These are phyloP conservation scores for Toxicodendron radicans DNA, from an alignment of 345 rosid genomes.

Conservation along the genomic window DNA sequence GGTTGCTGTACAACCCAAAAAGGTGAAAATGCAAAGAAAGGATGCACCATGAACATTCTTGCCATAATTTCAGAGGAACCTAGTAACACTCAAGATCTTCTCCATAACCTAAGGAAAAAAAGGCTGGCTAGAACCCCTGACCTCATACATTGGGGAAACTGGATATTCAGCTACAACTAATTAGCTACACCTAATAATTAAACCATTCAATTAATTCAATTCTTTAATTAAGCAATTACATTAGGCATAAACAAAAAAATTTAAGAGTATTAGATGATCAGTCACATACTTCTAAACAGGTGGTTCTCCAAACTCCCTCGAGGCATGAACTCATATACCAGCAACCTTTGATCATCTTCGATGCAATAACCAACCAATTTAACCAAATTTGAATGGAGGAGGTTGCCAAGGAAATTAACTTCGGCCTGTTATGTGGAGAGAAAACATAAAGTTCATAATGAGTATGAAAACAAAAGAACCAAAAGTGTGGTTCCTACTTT, in stretches of 20 bases:
- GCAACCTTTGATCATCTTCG: constrained; percentile 61
- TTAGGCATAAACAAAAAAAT: not conserved
- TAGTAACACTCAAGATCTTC: not conserved
- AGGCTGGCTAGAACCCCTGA: not conserved
- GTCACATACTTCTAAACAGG: constrained; percentile 51
- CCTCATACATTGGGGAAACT: not conserved
- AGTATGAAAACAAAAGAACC: constrained; percentile 3
- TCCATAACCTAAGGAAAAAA: not conserved
- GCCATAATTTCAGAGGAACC: not conserved
- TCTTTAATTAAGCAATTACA: not conserved
- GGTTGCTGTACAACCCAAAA: not conserved
- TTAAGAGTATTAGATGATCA: not conserved
- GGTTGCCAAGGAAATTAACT: constrained; percentile 56
- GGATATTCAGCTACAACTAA: not conserved
- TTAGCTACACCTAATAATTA: not conserved
- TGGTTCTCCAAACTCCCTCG: constrained; percentile 75
- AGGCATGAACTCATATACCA: constrained; percentile 62
- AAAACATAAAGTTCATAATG: constrained; percentile 4
- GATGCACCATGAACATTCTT: not conserved
- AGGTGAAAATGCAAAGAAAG: not conserved
- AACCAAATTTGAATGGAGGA: constrained; percentile 56
- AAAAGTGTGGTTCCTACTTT: not conserved
- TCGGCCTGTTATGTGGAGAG: constrained; percentile 50
- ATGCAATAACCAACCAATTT: constrained; percentile 58
- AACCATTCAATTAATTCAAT: not conserved